Base-by-base conservation (phyloP, 371 early-diverging fungal species). In the Mucor velutinosus region DNA sequence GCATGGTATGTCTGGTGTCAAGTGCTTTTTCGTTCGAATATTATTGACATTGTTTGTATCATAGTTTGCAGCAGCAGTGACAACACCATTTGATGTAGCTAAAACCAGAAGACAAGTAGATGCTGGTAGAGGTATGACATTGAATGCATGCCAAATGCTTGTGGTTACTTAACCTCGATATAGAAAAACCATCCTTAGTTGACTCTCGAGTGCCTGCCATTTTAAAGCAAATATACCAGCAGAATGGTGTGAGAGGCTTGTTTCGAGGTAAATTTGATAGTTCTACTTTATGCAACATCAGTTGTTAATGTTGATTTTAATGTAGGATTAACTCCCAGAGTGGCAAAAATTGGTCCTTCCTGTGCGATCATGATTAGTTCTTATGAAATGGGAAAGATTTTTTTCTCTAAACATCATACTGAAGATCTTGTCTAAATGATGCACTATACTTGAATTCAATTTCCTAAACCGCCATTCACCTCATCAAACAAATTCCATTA, bases 291-390 rank as follows among this genome's bases (percentile, higher is more conserved):
- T 51, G 4, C 10, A 14, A 4, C 0, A 25, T 14, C 25, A 25
- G 11, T 25, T 12, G 45, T 30, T 74, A 65, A 51, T 33, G 53
- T 55, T 6, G 15, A 56, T 15, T 65, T 58, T 21, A 14, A 11
- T 51, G 12, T 37, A 11, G 95, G 95, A 1, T 69, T 93, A 5
- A 78, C 87, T 0, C 94, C 97, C 0, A 71, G 98, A 47, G 79
- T 97, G 8, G 89, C 91, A 59, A 97, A 96, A 75, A 92, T 97
- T 21, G 96, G 95, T 19, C 97, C 97, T 17, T 92, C 96, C 10
- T 97, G 98, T 76, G 98, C 96, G 0, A 94, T 98, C 60, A 97
- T 97, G 97, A 96, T 98, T 27, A 90, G 92, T 7, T 83, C 83
- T 15, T 94, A 94, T 65, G 94, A 92, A 76, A 72, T 90, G 61